Evolutionary conservation across 2,329 filamentous ascomycete genomes (phyloP), one percentile per base, ranked within the genome.

Genomic region (Rhinocladiella similis): DNA sequence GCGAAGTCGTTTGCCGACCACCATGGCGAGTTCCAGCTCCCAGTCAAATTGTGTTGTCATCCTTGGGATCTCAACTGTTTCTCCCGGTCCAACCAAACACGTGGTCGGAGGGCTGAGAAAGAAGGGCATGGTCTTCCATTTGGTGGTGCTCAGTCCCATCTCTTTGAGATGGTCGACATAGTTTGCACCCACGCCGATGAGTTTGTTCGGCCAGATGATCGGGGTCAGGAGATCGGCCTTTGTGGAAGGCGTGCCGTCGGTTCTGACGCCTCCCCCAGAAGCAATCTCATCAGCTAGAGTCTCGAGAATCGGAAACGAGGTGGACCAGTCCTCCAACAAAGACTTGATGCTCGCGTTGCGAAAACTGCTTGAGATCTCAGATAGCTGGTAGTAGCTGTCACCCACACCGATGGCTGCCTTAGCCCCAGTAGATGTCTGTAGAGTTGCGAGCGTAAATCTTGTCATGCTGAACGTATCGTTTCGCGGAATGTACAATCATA

Each of bases 61-160:
- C 9, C 29, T 25, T 2, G 51, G 51, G 16, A 47, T 54, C 12
- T 39, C 29, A 5, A 54, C 51, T 2, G 51, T 47, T 33, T 54
- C 42, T 9, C 51, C 51, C 3, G 51, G 51, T 3, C 51, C 51
- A 7, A 54, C 51, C 3, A 54, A 22, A 39, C 27, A 54, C 18
- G 51, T 54, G 27, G 51, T 54, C 7, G 51, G 51, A 38, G 51
- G 51, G 18, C 51, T 60, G 48, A 33, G 88, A 79, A 68, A 69
- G 39, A 80, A 84, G 69, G 86, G 86, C 42, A 89, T 91, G 82
- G 89, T 86, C 74, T 97, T 97, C 69, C 93, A 97, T 75, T 75
- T 97, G 49, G 97, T 97, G 68, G 93, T 97, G 58, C 92, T 16
- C 42, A 54, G 22, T 3, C 51, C 51, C 51, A 54, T 54, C 36